These are phyloP conservation scores for Phytophthora pseudosyringae DNA, from an alignment of 352 stramenopile species.

Conservation along the genomic window DNA sequence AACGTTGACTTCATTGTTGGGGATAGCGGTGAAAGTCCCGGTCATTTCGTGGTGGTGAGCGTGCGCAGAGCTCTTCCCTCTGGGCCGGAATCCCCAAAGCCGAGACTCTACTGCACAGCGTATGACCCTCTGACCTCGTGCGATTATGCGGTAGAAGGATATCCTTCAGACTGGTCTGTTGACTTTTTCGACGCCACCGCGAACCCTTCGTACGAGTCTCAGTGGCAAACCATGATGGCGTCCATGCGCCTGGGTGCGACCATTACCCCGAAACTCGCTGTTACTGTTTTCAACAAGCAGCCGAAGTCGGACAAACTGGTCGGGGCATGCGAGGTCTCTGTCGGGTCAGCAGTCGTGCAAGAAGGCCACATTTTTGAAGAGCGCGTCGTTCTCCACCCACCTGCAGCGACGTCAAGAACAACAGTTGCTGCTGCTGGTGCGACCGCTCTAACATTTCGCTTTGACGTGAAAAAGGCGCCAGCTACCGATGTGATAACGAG, in stretches of 20 bases:
- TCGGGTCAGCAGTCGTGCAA: slow-evolving; percentile 70
- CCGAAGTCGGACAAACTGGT: slow-evolving; percentile 70
- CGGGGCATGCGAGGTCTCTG: slow-evolving; percentile 76
- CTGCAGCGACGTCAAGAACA: slow-evolving; percentile 19
- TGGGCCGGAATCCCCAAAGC: slow-evolving; percentile 15
- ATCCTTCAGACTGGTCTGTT: slow-evolving; percentile 57
- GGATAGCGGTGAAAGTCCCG: slow-evolving; percentile 18
- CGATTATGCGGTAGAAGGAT: slow-evolving; percentile 79
- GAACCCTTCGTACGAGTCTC: slow-evolving; percentile 53
- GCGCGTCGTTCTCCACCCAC: slow-evolving; percentile 54
- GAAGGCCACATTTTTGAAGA: slow-evolving; percentile 82
- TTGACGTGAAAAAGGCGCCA: slow-evolving; percentile 60
- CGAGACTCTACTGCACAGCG: slow-evolving; percentile 80
- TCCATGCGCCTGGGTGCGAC: slow-evolving; percentile 60
- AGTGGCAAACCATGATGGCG: slow-evolving; percentile 61
- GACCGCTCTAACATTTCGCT: slow-evolving; percentile 60
- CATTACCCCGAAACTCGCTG: slow-evolving; percentile 69
- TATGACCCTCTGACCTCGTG: slow-evolving; percentile 84
- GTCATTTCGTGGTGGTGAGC: slow-evolving; percentile 79
- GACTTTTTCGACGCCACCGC: slow-evolving; percentile 70
- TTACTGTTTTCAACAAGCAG: slow-evolving; percentile 80
- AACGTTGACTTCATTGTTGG: slow-evolving; percentile 59
- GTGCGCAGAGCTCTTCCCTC: slow-evolving; percentile 61
- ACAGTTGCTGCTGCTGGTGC: slow-evolving; percentile 41
- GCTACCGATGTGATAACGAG: neutral